These are phyloP conservation scores for Pelargonium cotyledonis DNA, from an alignment of 441 rosid species.

Conservation along the genomic window DNA sequence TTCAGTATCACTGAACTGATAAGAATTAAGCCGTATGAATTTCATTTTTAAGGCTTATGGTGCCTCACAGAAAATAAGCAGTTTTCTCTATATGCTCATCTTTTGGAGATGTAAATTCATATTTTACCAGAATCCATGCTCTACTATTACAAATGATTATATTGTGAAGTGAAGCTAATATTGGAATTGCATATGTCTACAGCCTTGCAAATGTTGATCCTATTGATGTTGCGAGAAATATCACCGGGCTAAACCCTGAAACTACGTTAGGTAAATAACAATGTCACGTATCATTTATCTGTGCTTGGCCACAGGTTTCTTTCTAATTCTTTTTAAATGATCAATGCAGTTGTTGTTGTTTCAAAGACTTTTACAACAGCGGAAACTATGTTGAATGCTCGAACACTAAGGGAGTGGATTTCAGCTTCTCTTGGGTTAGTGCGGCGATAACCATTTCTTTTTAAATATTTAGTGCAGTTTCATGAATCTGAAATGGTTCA, in stretches of 20 bases:
- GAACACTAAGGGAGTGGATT: conserved; percentile 92
- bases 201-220: conserved; percentile 99
- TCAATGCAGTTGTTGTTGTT: conserved; percentile 75
- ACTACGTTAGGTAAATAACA: conserved; percentile 67
- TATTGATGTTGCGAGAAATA: conserved; percentile 77
- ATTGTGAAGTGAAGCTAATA: conserved; percentile 18
- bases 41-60: neutral
- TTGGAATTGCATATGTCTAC: conserved; percentile 28
- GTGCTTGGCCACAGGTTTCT: conserved; percentile 1
- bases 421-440: conserved; percentile 86
- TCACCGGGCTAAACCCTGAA: conserved; percentile 76
- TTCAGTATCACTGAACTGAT: neutral
- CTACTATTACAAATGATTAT: conserved; percentile 3
- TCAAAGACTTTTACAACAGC: conserved; percentile 98
- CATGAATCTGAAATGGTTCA: conserved; percentile 15
- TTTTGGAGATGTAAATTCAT: no score
- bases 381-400: conserved; percentile 96
- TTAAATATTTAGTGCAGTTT: conserved; percentile 8
- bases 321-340: conserved; percentile 16
- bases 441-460: conserved; percentile 13
- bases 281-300: neutral
- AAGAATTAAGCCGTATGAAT: neutral
- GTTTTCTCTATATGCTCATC: no score
- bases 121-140: neutral
- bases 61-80: no score